phyloP scores from a whole-genome alignment of 2,329 filamentous ascomycete species.

The Pyrenophora graminea region DNA sequence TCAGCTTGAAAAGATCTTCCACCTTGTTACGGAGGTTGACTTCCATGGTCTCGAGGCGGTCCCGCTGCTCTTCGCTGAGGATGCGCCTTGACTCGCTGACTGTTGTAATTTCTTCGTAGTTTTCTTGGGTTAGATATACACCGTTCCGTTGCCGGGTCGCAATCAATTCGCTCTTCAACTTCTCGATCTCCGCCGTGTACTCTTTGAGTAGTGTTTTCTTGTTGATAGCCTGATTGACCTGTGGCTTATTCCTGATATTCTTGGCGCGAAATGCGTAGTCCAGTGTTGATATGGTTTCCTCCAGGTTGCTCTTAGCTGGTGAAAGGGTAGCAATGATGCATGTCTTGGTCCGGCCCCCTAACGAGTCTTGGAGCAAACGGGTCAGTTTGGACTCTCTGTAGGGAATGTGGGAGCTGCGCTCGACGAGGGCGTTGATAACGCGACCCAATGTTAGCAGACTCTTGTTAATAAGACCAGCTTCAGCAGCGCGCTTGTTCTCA shows the following conservation, averaged over 20 bases:
- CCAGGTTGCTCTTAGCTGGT: slow-evolving; percentile 89
- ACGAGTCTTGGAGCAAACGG: slow-evolving; percentile 89
- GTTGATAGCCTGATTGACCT: slow-evolving; percentile 87
- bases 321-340: slow-evolving; percentile 98
- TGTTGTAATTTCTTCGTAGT: slow-evolving; percentile 86
- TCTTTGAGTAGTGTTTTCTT: slow-evolving; percentile 92
- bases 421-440: slow-evolving; percentile 96
- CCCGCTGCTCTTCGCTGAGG: slow-evolving; percentile 86
- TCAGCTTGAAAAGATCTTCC: slow-evolving; percentile 86
- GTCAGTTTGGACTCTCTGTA: slow-evolving; percentile 95
- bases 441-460: slow-evolving; percentile 91
- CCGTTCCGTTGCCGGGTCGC: slow-evolving; percentile 91
- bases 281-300: slow-evolving; percentile 96
- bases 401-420: slow-evolving; percentile 86
- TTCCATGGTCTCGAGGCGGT: slow-evolving; percentile 91
- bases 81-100: slow-evolving; percentile 92
- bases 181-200: slow-evolving; percentile 91
- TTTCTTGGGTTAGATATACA: slow-evolving; percentile 87
- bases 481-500: slow-evolving; percentile 94
- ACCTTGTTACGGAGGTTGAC: slow-evolving; percentile 89
- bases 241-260: slow-evolving; percentile 97
- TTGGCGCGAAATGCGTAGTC: slow-evolving; percentile 98
- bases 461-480: slow-evolving; percentile 98
- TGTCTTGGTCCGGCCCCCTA: slow-evolving; percentile 93
- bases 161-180: slow-evolving; percentile 90